A percentile compares a stretch with the other conserved stretches of the same genome.
Conservation (phyloP, 805 yeast genomes). For the Cyberlindnera sargentensis region DNA sequence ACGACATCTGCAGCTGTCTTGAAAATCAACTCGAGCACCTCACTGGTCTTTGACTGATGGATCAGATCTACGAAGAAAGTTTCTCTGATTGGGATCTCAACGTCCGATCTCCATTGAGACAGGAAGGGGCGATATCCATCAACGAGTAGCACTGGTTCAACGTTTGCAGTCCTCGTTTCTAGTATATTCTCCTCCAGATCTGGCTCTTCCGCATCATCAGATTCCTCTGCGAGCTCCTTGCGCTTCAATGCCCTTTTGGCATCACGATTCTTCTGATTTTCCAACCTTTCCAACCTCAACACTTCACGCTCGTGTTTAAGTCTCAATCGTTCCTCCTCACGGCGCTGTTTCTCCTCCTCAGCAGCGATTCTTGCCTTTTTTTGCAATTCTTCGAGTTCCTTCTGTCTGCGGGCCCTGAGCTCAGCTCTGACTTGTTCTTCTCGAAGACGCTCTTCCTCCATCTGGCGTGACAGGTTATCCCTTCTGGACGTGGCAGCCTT, state of each 20-base stretch:
- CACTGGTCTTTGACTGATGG: slow-evolving; percentile 10
- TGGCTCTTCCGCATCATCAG: not conserved
- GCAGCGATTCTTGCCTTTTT: slow-evolving; percentile 1
- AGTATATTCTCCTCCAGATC: slow-evolving; percentile 1
- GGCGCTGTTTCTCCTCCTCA: slow-evolving; percentile 3
- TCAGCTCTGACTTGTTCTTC: slow-evolving; percentile 4
- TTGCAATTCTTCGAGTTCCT: slow-evolving; percentile 1
- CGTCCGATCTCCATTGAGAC: slow-evolving; percentile 12
- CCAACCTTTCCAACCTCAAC: not conserved
- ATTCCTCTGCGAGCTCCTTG: not conserved
- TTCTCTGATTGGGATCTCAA: slow-evolving; percentile 17
- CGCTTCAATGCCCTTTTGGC: not conserved
- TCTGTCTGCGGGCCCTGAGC: slow-evolving; percentile 1
- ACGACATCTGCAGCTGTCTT: slow-evolving; percentile 15
- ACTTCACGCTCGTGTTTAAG: not conserved
- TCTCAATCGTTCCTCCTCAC: slow-evolving; percentile 1
- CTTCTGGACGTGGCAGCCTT: slow-evolving; percentile 1
- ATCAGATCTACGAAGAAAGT: slow-evolving; percentile 29
- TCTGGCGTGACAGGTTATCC: slow-evolving; percentile 1
- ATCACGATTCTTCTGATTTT: not conserved
- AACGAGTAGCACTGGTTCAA: slow-evolving; percentile 1
- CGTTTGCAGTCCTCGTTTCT: not conserved
- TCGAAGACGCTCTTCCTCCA: slow-evolving; percentile 3
- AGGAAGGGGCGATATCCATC: slow-evolving; percentile 23
- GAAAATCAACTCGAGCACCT: slow-evolving; percentile 15